A percentile compares a stretch with the other conserved stretches of the same genome.
These are phyloP conservation scores for Dioszegia crocea DNA, from an alignment of 768 basidiomycete species.

Conservation along the genomic window DNA sequence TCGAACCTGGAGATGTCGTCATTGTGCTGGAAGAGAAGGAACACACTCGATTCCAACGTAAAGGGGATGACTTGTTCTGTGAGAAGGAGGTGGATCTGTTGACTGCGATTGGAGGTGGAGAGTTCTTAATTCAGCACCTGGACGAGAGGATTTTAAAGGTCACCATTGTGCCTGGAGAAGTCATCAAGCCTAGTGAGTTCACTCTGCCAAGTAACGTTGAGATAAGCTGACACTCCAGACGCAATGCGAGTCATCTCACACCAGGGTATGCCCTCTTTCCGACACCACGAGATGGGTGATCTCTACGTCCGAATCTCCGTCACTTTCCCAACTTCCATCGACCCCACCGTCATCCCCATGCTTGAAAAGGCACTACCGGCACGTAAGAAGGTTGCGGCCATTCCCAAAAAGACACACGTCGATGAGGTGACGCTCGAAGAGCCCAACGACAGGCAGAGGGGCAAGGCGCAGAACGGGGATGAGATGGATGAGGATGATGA, in stretches of 20 bases:
- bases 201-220: background rate
- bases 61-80: slow-evolving; percentile 76
- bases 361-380: slow-evolving; percentile 84
- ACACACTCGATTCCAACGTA: slow-evolving; percentile 68
- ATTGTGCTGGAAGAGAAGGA: slow-evolving; percentile 96
- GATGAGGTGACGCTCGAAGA: slow-evolving; percentile 85
- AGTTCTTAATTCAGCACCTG: slow-evolving; percentile 82
- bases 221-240: slow-evolving; percentile 53
- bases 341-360: slow-evolving; percentile 61
- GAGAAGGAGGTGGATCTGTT: slow-evolving; percentile 90
- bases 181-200: slow-evolving; percentile 81
- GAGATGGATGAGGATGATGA: slow-evolving; percentile 70
- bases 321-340: slow-evolving; percentile 80
- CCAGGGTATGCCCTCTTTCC: slow-evolving; percentile 97
- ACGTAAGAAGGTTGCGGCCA: slow-evolving; percentile 63
- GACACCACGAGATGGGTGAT: slow-evolving; percentile 95
- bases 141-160: slow-evolving; percentile 86
- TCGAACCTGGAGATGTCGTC: slow-evolving; percentile 89
- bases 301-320: slow-evolving; percentile 81
- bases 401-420: slow-evolving; percentile 59
- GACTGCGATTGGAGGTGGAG: slow-evolving; percentile 87
- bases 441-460: slow-evolving; percentile 63
- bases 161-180: slow-evolving; percentile 75
- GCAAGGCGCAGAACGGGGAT: slow-evolving; percentile 57
- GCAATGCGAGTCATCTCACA: slow-evolving; percentile 84